A percentile compares a stretch with the other conserved stretches of the same genome.
Evolutionary conservation across 1,284 basidiomycete genomes (phyloP).

Genomic region (Naganishia albida): DNA sequence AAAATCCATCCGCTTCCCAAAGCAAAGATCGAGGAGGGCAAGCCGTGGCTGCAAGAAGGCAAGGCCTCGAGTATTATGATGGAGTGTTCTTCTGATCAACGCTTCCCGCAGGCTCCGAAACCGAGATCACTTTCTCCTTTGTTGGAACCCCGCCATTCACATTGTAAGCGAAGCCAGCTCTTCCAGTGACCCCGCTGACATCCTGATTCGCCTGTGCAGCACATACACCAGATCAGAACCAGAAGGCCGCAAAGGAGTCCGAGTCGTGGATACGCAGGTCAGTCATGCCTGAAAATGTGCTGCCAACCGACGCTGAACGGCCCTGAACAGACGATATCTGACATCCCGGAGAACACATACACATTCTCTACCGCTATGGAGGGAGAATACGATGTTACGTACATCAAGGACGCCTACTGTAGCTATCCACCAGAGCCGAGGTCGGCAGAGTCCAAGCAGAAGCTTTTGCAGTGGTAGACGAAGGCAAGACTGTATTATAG

Average conservation of each 20-base stretch:
- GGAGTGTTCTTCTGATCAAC: slow-evolving; percentile 24
- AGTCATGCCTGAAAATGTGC: slow-evolving; percentile 11
- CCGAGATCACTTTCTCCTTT: slow-evolving; percentile 86
- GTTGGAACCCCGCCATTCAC: slow-evolving; percentile 91
- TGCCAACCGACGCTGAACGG: neutral
- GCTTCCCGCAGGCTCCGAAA: slow-evolving; percentile 70
- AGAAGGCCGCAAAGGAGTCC: slow-evolving; percentile 23
- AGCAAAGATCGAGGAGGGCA: slow-evolving; percentile 82
- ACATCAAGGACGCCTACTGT: slow-evolving; percentile 79
- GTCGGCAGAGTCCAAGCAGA: slow-evolving; percentile 27
- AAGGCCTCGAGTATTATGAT: slow-evolving; percentile 27
- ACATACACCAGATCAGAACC: slow-evolving; percentile 31
- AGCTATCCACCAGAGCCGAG: slow-evolving; percentile 64
- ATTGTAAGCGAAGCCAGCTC: slow-evolving; percentile 58
- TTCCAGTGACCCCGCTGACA: neutral
- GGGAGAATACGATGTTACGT: slow-evolving; percentile 73
- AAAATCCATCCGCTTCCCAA: slow-evolving; percentile 79
- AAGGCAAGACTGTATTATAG: neutral
- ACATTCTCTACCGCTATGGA: slow-evolving; percentile 85
- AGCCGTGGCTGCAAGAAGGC: slow-evolving; percentile 79
- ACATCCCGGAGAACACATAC: slow-evolving; percentile 73
- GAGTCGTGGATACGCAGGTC: slow-evolving; percentile 75
- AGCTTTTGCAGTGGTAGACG: slow-evolving; percentile 24
- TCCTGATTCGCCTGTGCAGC: slow-evolving; percentile 21
- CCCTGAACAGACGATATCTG: slow-evolving; percentile 65